Conservation (phyloP, 495 filamentous ascomycete genomes). For the Aspergillus kassunensis region DNA sequence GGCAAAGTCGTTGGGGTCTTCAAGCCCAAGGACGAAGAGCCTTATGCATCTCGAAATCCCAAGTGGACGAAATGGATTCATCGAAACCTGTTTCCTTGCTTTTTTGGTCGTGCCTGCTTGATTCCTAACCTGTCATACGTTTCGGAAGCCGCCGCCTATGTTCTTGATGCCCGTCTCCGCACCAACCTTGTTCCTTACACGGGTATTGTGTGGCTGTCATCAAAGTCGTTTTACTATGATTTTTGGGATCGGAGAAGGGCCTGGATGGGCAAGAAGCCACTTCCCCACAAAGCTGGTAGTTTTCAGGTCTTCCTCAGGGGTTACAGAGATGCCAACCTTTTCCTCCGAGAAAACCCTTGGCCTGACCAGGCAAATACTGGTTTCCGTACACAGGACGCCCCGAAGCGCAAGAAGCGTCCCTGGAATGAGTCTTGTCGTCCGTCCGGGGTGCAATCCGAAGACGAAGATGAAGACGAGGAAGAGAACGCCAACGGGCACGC, state of each 20-base stretch:
- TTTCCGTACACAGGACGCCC: conserved; percentile 65
- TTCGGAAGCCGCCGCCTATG: conserved; percentile 94
- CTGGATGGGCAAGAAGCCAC: conserved; percentile 76
- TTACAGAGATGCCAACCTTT: conserved; percentile 94
- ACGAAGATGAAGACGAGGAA: conserved; percentile 73
- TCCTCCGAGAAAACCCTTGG: conserved; percentile 93
- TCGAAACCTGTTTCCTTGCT: conserved; percentile 91
- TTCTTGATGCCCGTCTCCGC: conserved; percentile 82
- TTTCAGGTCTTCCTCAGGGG: conserved; percentile 98
- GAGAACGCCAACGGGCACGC: conserved; percentile 48
- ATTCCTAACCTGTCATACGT: conserved; percentile 99
- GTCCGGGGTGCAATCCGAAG: conserved; percentile 58
- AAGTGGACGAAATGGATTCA: conserved; percentile 98
- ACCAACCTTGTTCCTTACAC: conserved; percentile 95
- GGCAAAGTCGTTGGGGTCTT: conserved; percentile 97
- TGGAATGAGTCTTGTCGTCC: conserved; percentile 89
- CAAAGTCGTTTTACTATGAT: conserved; percentile 96
- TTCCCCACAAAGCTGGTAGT: conserved; percentile 91
- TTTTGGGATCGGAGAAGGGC: conserved; percentile 91
- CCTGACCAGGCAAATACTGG: conserved; percentile 86
- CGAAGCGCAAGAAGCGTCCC: conserved; percentile 65
- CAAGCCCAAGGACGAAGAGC: conserved; percentile 99
- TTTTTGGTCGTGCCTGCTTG: conserved; percentile 90
- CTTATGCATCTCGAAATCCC: conserved; percentile 85
- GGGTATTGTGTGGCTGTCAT: conserved; percentile 88